These are phyloP conservation scores for Clitopilus hobsonii DNA, from an alignment of 768 basidiomycete species.

Conservation along the genomic window DNA sequence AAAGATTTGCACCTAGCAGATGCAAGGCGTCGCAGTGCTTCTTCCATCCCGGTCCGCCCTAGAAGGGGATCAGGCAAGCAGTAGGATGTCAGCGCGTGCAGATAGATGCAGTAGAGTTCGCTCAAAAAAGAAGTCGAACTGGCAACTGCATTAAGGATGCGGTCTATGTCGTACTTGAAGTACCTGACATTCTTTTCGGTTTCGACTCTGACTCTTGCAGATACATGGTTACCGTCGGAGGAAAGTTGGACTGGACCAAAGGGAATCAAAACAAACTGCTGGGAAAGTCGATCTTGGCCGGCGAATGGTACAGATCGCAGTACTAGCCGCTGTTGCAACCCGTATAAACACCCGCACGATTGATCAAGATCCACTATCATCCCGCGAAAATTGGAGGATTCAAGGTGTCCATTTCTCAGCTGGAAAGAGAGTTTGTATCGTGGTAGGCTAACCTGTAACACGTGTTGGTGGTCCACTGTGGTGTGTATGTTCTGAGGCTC, in stretches of 20 bases:
- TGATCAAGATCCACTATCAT: constrained; percentile 39
- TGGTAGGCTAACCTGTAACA: constrained; percentile 28
- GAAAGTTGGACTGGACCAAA: constrained; percentile 23
- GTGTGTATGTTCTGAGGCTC: constrained; percentile 10
- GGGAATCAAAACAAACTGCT: constrained; percentile 34
- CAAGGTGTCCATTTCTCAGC: constrained; percentile 25
- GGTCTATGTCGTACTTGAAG: constrained; percentile 27
- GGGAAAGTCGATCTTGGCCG: constrained; percentile 11
- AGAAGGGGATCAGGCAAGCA: constrained; percentile 40
- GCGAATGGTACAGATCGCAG: constrained; percentile 15
- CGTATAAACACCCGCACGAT: constrained; percentile 39
- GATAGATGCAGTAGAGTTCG: constrained; percentile 31
- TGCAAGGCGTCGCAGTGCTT: constrained; percentile 33
- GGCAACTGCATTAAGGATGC: constrained; percentile 23
- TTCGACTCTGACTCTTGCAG: constrained; percentile 16
- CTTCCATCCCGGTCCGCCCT: constrained; percentile 35
- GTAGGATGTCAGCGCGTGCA: constrained; percentile 41
- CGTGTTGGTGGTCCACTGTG: neutral
- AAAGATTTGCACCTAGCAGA: constrained; percentile 37
- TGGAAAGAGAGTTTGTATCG: constrained; percentile 38
- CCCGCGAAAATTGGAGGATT: constrained; percentile 33
- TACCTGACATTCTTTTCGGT: constrained; percentile 5
- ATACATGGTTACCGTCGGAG: constrained; percentile 13
- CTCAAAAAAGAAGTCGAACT: constrained; percentile 22
- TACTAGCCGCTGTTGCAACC: constrained; percentile 36